Evolutionary conservation across 2,329 filamentous ascomycete genomes (phyloP).

Genomic region (Zymoseptoria ardabiliae): DNA sequence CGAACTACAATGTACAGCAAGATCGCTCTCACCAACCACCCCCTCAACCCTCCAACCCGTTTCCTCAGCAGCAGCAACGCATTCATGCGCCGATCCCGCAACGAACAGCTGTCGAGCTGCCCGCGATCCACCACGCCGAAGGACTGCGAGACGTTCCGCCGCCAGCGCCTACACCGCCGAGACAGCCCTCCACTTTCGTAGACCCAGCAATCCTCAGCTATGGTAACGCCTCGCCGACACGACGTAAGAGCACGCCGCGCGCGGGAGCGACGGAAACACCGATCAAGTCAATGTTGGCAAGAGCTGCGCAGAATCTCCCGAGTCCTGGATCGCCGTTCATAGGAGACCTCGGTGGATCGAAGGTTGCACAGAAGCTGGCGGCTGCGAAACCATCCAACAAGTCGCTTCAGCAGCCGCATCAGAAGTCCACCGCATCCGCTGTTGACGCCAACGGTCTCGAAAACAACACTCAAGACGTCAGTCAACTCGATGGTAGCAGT

Average conservation of each 20-base stretch:
- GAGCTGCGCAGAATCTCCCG: constrained; percentile 30
- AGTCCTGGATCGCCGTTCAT: constrained; percentile 34
- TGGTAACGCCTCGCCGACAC: constrained; percentile 30
- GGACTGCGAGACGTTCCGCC: constrained; percentile 17
- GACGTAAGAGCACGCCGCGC: constrained; percentile 15
- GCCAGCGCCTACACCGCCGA: constrained; percentile 24
- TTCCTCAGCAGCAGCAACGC: constrained; percentile 2
- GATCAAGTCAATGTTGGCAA: constrained; percentile 33
- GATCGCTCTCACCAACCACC: constrained; percentile 1
- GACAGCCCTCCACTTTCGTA: constrained; percentile 49
- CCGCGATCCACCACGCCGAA: constrained; percentile 8
- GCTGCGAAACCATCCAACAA: constrained; percentile 2
- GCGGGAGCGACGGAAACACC: constrained; percentile 33
- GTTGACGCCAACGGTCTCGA: constrained; percentile 1
- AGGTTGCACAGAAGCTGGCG: constrained; percentile 19
- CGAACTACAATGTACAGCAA: neutral
- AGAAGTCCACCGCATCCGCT: constrained; percentile 4
- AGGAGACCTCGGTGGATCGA: constrained; percentile 20
- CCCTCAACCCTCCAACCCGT: neutral
- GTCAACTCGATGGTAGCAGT: constrained; percentile 25
- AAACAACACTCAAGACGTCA: constrained; percentile 6
- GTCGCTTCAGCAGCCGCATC: neutral
- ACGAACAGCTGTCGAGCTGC: constrained; percentile 21
- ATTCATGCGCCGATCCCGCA: constrained; percentile 2
- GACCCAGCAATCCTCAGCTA: constrained; percentile 79